Conservation (phyloP, 148 eudicot species). For the Talinum fruticosum region DNA sequence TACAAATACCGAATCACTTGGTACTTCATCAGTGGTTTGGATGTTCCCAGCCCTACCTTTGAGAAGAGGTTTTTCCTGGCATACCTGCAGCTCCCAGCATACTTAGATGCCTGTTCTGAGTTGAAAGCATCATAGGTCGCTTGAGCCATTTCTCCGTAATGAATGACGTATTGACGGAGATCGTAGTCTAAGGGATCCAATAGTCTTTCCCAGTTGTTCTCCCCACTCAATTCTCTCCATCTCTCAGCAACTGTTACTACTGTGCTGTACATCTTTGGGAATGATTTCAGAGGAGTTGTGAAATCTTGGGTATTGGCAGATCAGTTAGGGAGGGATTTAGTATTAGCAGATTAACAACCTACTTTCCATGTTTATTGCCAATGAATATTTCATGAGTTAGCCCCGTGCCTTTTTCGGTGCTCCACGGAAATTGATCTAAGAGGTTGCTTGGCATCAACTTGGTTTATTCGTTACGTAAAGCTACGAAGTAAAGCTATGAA, state of each 20-base stretch:
- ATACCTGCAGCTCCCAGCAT: constrained; percentile 52
- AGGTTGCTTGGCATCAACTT: too few relatives aligned
- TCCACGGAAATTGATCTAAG: neutral
- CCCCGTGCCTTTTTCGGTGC: neutral
- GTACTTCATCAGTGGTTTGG: constrained; percentile 34
- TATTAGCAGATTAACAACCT: neutral
- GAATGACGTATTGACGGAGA: constrained; percentile 61
- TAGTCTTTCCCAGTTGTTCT: constrained; percentile 54
- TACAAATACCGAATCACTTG: constrained; percentile 35
- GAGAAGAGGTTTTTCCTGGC: constrained; percentile 36
- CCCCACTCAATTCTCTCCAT: constrained; percentile 69
- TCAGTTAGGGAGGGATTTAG: neutral
- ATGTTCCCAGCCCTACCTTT: constrained; percentile 31
- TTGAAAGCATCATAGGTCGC: constrained; percentile 67
- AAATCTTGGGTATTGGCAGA: neutral
- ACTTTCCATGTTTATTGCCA: neutral
- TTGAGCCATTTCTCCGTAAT: constrained; percentile 83
- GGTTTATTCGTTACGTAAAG: neutral
- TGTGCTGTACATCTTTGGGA: neutral
- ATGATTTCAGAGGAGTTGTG: neutral
- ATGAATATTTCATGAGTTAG: neutral
- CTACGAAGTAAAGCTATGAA: too few relatives aligned
- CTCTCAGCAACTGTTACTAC: constrained; percentile 30
- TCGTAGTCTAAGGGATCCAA: constrained; percentile 62
- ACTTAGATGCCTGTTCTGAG: constrained; percentile 48